Conservation (phyloP, 208 protist genomes). For the Acanthamoeba sp. region DNA sequence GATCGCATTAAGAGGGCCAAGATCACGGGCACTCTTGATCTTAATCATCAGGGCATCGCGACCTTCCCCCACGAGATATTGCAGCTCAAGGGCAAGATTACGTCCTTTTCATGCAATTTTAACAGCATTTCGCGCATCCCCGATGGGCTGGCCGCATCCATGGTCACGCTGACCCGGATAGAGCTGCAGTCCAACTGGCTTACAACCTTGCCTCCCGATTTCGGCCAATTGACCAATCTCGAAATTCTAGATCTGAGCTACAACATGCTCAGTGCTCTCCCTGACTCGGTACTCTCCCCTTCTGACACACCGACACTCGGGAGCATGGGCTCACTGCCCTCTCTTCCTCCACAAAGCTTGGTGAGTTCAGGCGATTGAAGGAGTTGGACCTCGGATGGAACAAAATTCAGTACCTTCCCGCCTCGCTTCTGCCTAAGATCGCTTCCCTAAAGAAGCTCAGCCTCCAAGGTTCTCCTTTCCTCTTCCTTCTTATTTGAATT, state of each 20-base stretch:
- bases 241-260: slow-evolving; percentile 61
- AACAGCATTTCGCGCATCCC: slow-evolving; percentile 59
- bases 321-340: not conserved
- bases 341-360: not conserved
- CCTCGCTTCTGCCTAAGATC: slow-evolving; percentile 14
- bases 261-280: slow-evolving; percentile 17
- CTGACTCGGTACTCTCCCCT: slow-evolving; percentile 11
- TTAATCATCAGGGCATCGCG: slow-evolving; percentile 46
- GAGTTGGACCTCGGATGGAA: slow-evolving; percentile 69
- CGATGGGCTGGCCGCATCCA: slow-evolving; percentile 17
- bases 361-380: slow-evolving; percentile 47
- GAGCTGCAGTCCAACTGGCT: slow-evolving; percentile 67
- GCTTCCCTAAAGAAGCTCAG: slow-evolving; percentile 49
- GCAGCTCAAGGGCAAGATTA: slow-evolving; percentile 56
- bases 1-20: slow-evolving; percentile 29
- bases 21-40: slow-evolving; percentile 53
- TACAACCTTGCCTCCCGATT: slow-evolving; percentile 51
- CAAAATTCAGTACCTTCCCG: slow-evolving; percentile 43
- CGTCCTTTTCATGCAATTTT: not conserved
- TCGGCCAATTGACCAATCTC: slow-evolving; percentile 66
- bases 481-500: not conserved
- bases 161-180: slow-evolving; percentile 9
- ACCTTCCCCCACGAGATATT: slow-evolving; percentile 39
- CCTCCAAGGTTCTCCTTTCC: not conserved
- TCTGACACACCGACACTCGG: not conserved